Base-by-base conservation (phyloP, 768 basidiomycete species). In the Zangia roseola region DNA sequence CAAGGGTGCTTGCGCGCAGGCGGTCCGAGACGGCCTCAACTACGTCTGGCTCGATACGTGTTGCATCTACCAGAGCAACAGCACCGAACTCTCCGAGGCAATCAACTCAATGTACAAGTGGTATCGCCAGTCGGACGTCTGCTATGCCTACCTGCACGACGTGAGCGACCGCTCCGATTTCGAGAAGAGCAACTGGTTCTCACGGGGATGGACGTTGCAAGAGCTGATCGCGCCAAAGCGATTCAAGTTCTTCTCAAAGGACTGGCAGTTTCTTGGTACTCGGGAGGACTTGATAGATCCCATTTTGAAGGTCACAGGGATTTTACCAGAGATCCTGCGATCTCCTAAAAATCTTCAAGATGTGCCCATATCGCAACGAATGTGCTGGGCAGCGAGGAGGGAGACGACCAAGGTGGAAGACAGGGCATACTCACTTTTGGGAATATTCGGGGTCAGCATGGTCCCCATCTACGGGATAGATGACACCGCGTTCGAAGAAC, bases 31-130 rank as follows among this genome's bases (percentile, higher is more conserved):
- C 9, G 30, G 33, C 0, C 23, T 61, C 25, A n/a, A 21, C 14
- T 61, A 64, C 38, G 48, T 68, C 20, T 71, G 67, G 68, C 23
- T 66, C 43, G 62, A 70, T n/a, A 69, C 68, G 0, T 68, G 59
- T 24, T 69, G 69, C 39, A 68, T 71, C 44, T 46, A 69, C 43
- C 63, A 48, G 52, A 34, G 25, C 33, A 68, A 53, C 44, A 62
- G 49, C 44, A 47, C 61, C 2, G 69, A 69, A 31, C 58, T 70
- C 16, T 23, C 33, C 23, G 59, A 69, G 35, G 58, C 69, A 17
- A 65, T 69, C 46, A 63, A 65, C 28, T 48, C 63, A 14, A 69
- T 70, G 65, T 71, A 60, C 54, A 52, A n/a, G 33, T 69, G 69
- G 69, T 71, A 69, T 48, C 40, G 42, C 2, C 40, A 56, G 13